Base-by-base conservation (phyloP, 2,329 filamentous ascomycete genomes). In the Hypoxylon sp. region DNA sequence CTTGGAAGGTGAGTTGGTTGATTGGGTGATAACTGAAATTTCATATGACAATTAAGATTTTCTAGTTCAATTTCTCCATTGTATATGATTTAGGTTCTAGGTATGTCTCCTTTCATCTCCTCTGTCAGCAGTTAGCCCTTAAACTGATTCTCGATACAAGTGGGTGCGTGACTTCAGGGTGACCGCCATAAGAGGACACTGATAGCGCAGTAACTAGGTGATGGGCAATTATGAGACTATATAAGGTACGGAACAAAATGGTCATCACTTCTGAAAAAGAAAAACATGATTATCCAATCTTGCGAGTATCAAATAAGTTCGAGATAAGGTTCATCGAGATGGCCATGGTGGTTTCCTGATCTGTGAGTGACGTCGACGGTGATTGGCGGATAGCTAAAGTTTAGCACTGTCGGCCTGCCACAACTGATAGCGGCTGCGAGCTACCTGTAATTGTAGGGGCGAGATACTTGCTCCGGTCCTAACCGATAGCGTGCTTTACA, bases 381-480 rank as follows among this genome's bases (percentile, higher is more conserved):
- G 64, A 67, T 67, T 67, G 64, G 64, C 46, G 29, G 12, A 56
- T 7, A 21, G 27, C 12, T 16, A 46, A 23, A 21, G 16, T 14
- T 30, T 8, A 46, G n/a, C 7, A 37, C 23, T 21, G 9, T 5
- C 16, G 7, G 19, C 6, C 19, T 34, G 2, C n/a, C 8, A 8
- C 56, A 65, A 45, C 41, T 65, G 57, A 2, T 5, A 23, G 7
- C 62, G 52, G 23, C 52, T 65, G 63, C n/a, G 5, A 12, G 32
- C 14, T 23, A n/a, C n/a, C n/a, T 45, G 16, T n/a, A 1, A 9
- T n/a, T n/a, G n/a, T 12, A 50, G 25, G 16, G 39, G n/a, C n/a
- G 47, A 34, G 23, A 50, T 21, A 54, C 16, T 7, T n/a, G 34
- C 37, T 62, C 68, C 68, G 68, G 55, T 63, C 25, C 53, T 63